Evolutionary conservation across 192 early-diverging fungal species (phyloP).

Genomic region (Backusella psychrophila): DNA sequence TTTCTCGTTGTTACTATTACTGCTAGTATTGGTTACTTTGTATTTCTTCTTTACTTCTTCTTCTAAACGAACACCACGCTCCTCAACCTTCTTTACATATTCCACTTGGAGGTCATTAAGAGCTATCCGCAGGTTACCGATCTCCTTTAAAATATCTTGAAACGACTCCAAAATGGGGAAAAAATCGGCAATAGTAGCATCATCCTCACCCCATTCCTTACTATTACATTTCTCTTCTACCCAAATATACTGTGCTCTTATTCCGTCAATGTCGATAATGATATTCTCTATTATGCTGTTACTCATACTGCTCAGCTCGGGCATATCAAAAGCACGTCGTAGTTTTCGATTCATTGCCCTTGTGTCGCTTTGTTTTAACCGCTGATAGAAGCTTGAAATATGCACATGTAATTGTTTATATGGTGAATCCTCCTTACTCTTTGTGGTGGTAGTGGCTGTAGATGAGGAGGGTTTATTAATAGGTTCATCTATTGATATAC

Average conservation of each 20-base stretch:
- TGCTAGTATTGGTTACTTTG: background rate
- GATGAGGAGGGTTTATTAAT: background rate
- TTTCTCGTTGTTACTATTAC: background rate
- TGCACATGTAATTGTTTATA: background rate
- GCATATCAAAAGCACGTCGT: conserved; percentile 54
- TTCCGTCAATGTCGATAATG: conserved; percentile 43
- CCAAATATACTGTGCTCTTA: conserved; percentile 48
- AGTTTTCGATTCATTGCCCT: conserved; percentile 52
- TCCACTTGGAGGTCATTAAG: conserved; percentile 58
- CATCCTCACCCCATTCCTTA: background rate
- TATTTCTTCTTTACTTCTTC: conserved; percentile 8
- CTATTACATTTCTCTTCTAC: conserved; percentile 30
- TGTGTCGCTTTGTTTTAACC: conserved; percentile 47
- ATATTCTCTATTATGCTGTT: conserved; percentile 59
- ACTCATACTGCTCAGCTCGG: conserved; percentile 51
- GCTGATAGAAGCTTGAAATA: background rate
- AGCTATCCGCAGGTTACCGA: conserved; percentile 50
- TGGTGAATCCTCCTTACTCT: background rate
- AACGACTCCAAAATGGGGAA: conserved; percentile 43
- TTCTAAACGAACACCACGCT: conserved; percentile 6
- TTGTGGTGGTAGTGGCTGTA: background rate
- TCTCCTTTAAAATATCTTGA: conserved; percentile 50
- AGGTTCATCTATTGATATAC: background rate
- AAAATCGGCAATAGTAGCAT: conserved; percentile 33
- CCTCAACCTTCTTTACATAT: conserved; percentile 57